Evolutionary conservation across 1,139 yeast genomes (phyloP).

Genomic region (Fermentozyma sake): DNA sequence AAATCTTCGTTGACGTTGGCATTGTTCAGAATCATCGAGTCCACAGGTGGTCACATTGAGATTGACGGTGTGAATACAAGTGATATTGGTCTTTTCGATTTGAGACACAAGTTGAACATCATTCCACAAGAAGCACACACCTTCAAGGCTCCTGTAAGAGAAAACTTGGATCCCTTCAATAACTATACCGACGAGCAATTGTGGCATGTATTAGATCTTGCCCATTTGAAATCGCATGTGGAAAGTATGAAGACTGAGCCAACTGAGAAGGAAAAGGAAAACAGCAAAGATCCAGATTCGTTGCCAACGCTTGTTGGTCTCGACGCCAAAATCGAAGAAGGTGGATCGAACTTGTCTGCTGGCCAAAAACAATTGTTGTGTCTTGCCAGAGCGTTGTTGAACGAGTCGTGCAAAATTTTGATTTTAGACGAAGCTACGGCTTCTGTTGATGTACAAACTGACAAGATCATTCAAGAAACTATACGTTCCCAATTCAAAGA

Average conservation of each 20-base stretch:
- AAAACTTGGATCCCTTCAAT: constrained; percentile 27
- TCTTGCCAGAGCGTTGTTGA: constrained; percentile 19
- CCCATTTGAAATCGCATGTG: constrained; percentile 26
- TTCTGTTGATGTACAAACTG: constrained; percentile 24
- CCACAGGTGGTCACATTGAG: constrained; percentile 22
- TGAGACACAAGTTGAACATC: constrained; percentile 24
- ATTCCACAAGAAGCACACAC: constrained; percentile 31
- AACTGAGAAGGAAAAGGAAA: constrained; percentile 14
- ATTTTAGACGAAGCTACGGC: constrained; percentile 25
- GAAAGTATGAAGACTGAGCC: constrained; percentile 24
- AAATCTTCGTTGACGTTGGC: constrained; percentile 28
- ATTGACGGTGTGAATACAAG: constrained; percentile 24
- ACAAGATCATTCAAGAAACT: constrained; percentile 22
- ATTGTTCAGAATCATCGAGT: constrained; percentile 26
- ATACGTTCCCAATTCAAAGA: constrained; percentile 20
- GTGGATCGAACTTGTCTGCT: constrained; percentile 18
- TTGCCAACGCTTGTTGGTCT: constrained; percentile 11
- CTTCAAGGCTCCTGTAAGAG: constrained; percentile 25
- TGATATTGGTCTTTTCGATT: constrained; percentile 22
- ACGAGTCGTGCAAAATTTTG: constrained; percentile 15
- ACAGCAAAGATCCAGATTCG: constrained; percentile 12
- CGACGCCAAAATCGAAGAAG: constrained; percentile 16
- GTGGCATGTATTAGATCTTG: constrained; percentile 26
- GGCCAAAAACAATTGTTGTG: constrained; percentile 21
- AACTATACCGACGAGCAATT: constrained; percentile 20